Evolutionary conservation across 768 basidiomycete species (phyloP), one percentile per base, ranked within the genome.

Genomic region (Amylocystis lapponica): DNA sequence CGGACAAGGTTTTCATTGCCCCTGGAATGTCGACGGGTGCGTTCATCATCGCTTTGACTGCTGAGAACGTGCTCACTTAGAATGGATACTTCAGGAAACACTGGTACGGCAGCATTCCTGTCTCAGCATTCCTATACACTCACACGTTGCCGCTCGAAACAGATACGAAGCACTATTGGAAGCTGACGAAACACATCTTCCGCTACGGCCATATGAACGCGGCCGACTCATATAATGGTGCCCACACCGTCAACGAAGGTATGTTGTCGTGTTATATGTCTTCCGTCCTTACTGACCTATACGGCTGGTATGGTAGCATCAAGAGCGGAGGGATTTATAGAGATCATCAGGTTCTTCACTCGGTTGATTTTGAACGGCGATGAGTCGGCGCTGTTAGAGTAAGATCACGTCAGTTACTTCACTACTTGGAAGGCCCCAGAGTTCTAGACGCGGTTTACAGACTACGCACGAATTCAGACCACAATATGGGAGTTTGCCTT

Each of bases 211-310:
- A 63, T 34, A 36, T 52, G 20, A 37, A 38, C 20, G 41, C 49
- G 14, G 47, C 30, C 2, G 59, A 49, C 16, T 17, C 35, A 8
- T 54, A 50, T 38, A 61, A 22, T 46, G 65, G 52, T 1, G 62
- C 79, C 19, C 86, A 87, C 58, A 85, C 84, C 1, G 75, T 87
- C 27, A 76, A 87, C 44, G 86, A 87, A 70, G 70, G 83, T 82
- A 53, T 53, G 76, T 52, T 10, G 3, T 13, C 29, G 45, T 22
- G 9, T 13, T 25, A 22, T 9, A 25, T 7, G 20, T 5, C 29
- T 17, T 45, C 30, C 13, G 22, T 27, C 19, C 26, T 38, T 22
- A 39, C 17, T 32, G 1, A 31, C 6, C 29, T 14, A 44, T 12
- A 12, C 2, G 10, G 21, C 26, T 32, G 8, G 7, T 5, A 22